These are phyloP conservation scores for Grammothele lineata DNA, from an alignment of 768 basidiomycete genomes.

Conservation along the genomic window DNA sequence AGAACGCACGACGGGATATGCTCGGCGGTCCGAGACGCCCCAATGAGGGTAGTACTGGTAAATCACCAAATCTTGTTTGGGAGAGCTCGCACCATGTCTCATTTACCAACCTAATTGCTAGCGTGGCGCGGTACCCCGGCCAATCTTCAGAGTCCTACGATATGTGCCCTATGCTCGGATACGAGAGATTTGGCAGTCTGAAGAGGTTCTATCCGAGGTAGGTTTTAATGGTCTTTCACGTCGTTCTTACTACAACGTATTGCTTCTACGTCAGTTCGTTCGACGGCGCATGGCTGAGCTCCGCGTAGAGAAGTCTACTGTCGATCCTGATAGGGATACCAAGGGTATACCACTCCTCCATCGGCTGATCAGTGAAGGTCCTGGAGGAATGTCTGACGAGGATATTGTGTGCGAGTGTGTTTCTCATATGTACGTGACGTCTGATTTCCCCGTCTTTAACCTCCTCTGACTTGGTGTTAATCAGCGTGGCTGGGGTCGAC, in stretches of 20 bases:
- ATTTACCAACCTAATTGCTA: too few species aligned
- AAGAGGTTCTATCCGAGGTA: too few species aligned
- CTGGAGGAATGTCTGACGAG: not conserved
- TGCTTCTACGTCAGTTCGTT: not conserved
- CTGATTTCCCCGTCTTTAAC: not conserved
- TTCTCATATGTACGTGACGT: not conserved
- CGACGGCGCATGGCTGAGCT: not conserved
- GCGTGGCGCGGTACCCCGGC: too few species aligned
- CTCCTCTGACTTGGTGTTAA: not conserved
- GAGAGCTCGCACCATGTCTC: constrained; percentile 57
- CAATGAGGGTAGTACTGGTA: constrained; percentile 20
- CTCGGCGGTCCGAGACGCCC: constrained; percentile 70
- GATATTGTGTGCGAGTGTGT: not conserved
- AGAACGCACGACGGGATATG: constrained; percentile 58
- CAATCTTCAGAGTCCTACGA: too few species aligned
- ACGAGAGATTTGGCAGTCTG: too few species aligned
- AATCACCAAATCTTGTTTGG: constrained; percentile 38
- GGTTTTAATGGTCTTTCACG: too few species aligned
- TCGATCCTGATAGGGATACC: constrained; percentile 48
- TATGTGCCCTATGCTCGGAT: too few species aligned
- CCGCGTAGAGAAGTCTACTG: not conserved
- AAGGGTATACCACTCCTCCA: constrained; percentile 47
- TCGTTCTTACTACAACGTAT: not conserved
- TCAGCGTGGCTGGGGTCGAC: constrained; percentile 66
- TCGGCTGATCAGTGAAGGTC: constrained; percentile 41